Conservation (phyloP, 352 stramenopile species). For the Stramenopiles sp. region DNA sequence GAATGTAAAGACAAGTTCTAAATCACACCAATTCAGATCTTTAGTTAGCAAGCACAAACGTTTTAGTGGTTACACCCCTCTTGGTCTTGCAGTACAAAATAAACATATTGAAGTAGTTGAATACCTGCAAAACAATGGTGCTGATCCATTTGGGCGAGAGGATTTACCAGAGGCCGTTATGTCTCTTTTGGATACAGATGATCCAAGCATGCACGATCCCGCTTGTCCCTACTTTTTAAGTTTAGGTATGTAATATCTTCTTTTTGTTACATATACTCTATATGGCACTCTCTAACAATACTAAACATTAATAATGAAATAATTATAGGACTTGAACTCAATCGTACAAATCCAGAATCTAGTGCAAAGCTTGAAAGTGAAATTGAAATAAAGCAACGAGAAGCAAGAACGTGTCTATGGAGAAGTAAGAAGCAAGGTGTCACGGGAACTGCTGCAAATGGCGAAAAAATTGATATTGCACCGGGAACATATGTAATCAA, state of each 20-base stretch:
- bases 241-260: neutral
- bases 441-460: neutral
- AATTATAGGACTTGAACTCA: too few species aligned
- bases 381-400: too few species aligned
- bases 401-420: too few species aligned
- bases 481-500: too few species aligned
- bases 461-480: neutral
- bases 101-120: neutral
- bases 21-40: neutral
- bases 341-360: too few species aligned
- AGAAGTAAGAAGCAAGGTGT: neutral
- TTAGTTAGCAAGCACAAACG: neutral
- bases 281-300: too few species aligned
- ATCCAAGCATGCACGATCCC: too few species aligned
- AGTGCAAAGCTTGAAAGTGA: too few species aligned
- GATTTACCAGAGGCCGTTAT: neutral
- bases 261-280: too few species aligned
- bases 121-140: neutral
- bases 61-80: neutral
- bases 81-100: slow-evolving; percentile 1
- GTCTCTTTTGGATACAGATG: neutral
- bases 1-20: neutral
- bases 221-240: neutral
- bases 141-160: neutral
- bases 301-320: too few species aligned